Evolutionary conservation across 108 stramenopile genomes (phyloP).

Genomic region (Mayamaea pseudoterrestris): DNA sequence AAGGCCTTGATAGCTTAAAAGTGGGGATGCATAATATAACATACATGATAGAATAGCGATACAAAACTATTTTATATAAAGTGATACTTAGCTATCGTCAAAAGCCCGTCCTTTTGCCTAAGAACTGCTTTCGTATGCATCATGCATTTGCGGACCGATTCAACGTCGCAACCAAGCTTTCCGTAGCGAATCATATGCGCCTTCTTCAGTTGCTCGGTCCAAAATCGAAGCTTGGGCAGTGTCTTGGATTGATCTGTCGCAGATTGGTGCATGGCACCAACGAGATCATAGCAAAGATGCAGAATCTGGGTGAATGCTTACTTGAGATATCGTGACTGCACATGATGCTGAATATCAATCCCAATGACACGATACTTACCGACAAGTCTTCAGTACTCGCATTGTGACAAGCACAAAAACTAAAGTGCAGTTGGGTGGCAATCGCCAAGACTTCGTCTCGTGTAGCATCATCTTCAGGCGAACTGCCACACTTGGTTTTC

Average conservation of each 20-base stretch:
- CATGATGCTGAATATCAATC: background rate
- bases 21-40: no score
- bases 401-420: conserved; percentile 43
- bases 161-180: conserved; percentile 36
- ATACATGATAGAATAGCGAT: no score
- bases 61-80: no score
- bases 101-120: conserved; percentile 14
- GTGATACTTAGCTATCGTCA: no score
- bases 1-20: no score
- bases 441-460: conserved; percentile 12
- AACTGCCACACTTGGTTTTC: background rate
- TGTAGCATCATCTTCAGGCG: conserved; percentile 6
- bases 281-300: conserved; percentile 57
- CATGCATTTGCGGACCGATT: conserved; percentile 37
- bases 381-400: conserved; percentile 71
- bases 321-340: background rate
- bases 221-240: conserved; percentile 46
- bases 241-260: conserved; percentile 15
- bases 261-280: conserved; percentile 11
- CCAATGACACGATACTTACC: conserved; percentile 2
- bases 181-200: conserved; percentile 60
- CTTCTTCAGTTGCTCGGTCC: conserved; percentile 66
- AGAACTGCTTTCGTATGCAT: conserved; percentile 51
- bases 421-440: conserved; percentile 51
- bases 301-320: conserved; percentile 17